phyloP scores from a whole-genome alignment of 495 filamentous ascomycete species.

The Rhizodiscina lignyota region DNA sequence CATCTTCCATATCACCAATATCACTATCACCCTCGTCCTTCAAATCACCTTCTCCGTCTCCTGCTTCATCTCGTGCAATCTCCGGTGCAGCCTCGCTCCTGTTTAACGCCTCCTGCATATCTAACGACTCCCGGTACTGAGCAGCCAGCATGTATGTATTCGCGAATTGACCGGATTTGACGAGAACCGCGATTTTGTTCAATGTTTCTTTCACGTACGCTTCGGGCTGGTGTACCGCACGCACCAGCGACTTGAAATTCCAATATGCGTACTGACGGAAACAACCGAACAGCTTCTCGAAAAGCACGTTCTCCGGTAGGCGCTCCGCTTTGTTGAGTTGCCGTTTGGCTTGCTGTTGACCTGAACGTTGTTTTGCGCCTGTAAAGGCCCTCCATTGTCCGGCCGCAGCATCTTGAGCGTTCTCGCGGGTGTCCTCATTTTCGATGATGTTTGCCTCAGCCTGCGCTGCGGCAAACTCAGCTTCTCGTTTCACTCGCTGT shows the following conservation, averaged over 20 bases:
- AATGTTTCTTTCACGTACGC: constrained; percentile 75
- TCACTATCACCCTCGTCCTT: constrained; percentile 13
- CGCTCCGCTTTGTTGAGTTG: constrained; percentile 65
- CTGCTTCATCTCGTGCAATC: constrained; percentile 2
- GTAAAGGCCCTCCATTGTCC: too few species aligned
- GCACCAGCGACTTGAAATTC: constrained; percentile 68
- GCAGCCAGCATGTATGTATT: constrained; percentile 69
- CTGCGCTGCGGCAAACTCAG: too few species aligned
- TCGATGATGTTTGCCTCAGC: too few species aligned
- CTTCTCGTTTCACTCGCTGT: too few species aligned
- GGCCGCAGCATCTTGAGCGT: constrained; percentile 3
- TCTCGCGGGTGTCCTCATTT: constrained; percentile 2
- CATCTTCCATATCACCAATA: constrained; percentile 18
- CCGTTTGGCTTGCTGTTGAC: constrained; percentile 2
- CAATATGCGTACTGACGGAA: constrained; percentile 80
- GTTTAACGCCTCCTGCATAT: too few species aligned
- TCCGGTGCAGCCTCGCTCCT: constrained; percentile 4
- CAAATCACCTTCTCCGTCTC: constrained; percentile 8
- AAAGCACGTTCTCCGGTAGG: constrained; percentile 69
- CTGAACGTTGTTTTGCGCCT: constrained; percentile 22
- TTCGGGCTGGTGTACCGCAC: constrained; percentile 65
- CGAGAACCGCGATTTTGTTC: constrained; percentile 63
- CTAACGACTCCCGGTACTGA: constrained; percentile 42
- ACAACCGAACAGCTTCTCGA: constrained; percentile 64
- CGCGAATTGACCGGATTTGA: constrained; percentile 65